Evolutionary conservation across 441 rosid genomes (phyloP), one percentile per base, ranked within the genome.

Genomic region (Mallotus repandus): DNA sequence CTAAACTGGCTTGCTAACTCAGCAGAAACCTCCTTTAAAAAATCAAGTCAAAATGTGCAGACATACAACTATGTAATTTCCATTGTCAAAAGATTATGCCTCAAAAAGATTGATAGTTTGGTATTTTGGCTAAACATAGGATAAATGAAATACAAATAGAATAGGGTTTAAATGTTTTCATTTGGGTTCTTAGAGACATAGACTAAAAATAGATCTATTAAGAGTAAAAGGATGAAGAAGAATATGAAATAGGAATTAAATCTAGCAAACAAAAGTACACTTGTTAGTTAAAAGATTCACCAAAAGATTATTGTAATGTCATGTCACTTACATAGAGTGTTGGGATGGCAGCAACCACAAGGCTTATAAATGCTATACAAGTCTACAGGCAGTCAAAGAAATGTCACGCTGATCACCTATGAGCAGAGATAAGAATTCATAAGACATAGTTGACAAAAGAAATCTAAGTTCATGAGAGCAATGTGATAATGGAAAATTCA

Each of bases 321-420:
- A 8, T 15, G 15, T 14, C 59, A 84, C 95, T 88, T 87, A 91
- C 95, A 73, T 70, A 4, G 72, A 94, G 87, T 35, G 97, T 85
- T 16, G 97, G 94, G 62, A 91, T 74, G 49, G 95, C 86, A 19
- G 93, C 85, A 69, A 90, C 50, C 21, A 90, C 93, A 57, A 94
- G 78, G 82, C 96, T 85, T 59, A 89, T 82, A 81, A 93, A 88
- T 35, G 98, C 96, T 69, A 91, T 81, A 41, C 88, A 86, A 69
- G 97, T 85, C 97, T 93, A 94, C 84, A 84, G 14, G 65, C 19
- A 73, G 71, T 7, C 13, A 70, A 73, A 66, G 22, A n/a, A 60
- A 63, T 66, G 29, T 53, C 16, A 57, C 43, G 43, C 68, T 56
- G 18, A 14, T 70, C 45, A 70, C 56, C 64, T 13, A 56, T 52